Conservation (phyloP, 306 rosid species). For the Urtica urens region DNA sequence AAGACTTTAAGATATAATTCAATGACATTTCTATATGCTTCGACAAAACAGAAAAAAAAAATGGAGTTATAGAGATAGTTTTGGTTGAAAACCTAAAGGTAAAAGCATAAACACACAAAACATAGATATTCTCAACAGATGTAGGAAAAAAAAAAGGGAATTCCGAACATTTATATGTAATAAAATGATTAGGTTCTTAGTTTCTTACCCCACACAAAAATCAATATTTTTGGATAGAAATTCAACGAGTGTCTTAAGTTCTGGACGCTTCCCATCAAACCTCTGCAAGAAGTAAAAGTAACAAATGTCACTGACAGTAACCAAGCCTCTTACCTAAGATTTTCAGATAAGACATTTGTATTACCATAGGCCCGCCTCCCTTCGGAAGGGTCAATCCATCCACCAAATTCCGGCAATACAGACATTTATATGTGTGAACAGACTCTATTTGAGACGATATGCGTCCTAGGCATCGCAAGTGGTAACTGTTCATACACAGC, state of each 20-base stretch:
- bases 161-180: not conserved
- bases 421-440: conserved; percentile 32
- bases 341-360: conserved; percentile 12
- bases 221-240: conserved; percentile 37
- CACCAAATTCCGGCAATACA: conserved; percentile 41
- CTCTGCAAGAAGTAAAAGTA: conserved; percentile 42
- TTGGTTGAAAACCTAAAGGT: no score
- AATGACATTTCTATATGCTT: not conserved
- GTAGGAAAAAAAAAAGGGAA: no score
- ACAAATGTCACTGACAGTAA: not conserved
- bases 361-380: conserved; percentile 51
- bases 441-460: conserved; percentile 14
- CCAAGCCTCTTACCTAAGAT: not conserved
- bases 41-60: no score
- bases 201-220: conserved; percentile 54
- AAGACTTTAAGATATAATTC: not conserved
- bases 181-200: conserved; percentile 7
- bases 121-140: no score
- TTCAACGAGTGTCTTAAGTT: conserved; percentile 38
- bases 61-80: no score
- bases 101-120: no score
- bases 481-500: conserved; percentile 54
- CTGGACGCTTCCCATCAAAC: conserved; percentile 35
- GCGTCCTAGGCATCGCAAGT: conserved; percentile 51
- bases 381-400: conserved; percentile 28